Evolutionary conservation across 352 stramenopile genomes (phyloP), one percentile per base, ranked within the genome.

Genomic region (Blastocystis sp.): DNA sequence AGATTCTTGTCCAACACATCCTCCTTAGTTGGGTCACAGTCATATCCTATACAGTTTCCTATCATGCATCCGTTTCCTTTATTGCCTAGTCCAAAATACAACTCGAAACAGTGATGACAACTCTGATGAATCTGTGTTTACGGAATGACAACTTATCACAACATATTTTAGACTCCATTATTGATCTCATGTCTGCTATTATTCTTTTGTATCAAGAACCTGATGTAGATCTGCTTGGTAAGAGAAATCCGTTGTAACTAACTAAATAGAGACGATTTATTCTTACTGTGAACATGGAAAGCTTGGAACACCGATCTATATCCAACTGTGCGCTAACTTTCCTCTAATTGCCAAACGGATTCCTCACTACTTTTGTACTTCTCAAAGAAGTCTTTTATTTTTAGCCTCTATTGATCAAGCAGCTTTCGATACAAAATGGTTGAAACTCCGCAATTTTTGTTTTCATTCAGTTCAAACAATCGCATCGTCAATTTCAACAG

Each of bases 1-100:
- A 83, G 51, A 51, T 83, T 21, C 43, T 83, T 27, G 71, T 83
- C 24, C 42, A 83, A 24, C 71, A 49, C 19, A 52, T 83, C 39
- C 51, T 65, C n/a, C 27, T 65, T 9, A 27, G 49, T 29, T 83
- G 71, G 71, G 49, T 35, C 24, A 21, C 46, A 43, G 39, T 83
- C 32, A 83, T 83, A 83, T 83, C 71, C 71, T 83, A 65, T 78
- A n/a, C 27, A 21, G 21, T 21, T 21, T 1, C 7, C 24, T 27
- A 32, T 46, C 39, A 46, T 61, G 19, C 5, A 83, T 49, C 24
- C 5, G 21, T 32, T 29, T 42, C 49, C 71, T 83, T 83, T 0
- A 83, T 24, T 2, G 27, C 24, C 2, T 11, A 83, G 14, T 65
- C 42, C 24, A 12, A 39, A 19, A 49, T 65, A 2, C 46, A 66